phyloP scores from a whole-genome alignment of 139 green algal genomes.

The Chlorella vulgaris region DNA sequence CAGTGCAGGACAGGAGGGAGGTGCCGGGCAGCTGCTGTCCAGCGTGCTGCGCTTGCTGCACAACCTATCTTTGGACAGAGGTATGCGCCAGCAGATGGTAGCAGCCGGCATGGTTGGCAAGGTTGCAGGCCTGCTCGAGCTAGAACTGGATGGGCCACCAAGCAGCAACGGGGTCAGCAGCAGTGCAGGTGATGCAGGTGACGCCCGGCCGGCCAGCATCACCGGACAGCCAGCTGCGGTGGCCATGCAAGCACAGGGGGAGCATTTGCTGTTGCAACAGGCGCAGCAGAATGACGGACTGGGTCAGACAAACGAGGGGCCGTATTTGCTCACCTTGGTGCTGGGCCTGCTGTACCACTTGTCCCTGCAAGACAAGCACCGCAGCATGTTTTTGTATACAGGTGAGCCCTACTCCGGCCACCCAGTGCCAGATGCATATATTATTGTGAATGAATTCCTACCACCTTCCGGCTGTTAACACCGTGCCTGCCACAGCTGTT shows the following conservation, averaged over 20 bases:
- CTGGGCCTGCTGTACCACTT: conserved; percentile 88
- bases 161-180: not conserved
- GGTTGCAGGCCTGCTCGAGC: conserved; percentile 45
- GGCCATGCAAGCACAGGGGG: not conserved
- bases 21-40: conserved; percentile 61
- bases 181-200: not conserved
- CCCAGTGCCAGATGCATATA: not conserved
- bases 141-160: too few species aligned
- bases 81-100: conserved; percentile 78
- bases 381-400: conserved; percentile 83
- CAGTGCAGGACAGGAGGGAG: not conserved
- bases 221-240: not conserved
- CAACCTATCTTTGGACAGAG: conserved; percentile 87
- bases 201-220: not conserved
- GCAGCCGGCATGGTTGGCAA: conserved; percentile 71
- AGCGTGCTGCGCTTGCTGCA: conserved; percentile 80
- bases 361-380: conserved; percentile 79
- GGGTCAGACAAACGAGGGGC: not conserved
- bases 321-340: conserved; percentile 62
- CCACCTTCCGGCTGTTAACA: too few species aligned
- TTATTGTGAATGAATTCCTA: not conserved
- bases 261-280: not conserved
- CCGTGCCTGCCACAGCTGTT: too few species aligned
- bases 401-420: conserved; percentile 18
- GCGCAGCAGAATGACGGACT: not conserved